These are phyloP conservation scores for Escallonia herrerae DNA, from an alignment of 129 eudicot genomes.

Conservation along the genomic window DNA sequence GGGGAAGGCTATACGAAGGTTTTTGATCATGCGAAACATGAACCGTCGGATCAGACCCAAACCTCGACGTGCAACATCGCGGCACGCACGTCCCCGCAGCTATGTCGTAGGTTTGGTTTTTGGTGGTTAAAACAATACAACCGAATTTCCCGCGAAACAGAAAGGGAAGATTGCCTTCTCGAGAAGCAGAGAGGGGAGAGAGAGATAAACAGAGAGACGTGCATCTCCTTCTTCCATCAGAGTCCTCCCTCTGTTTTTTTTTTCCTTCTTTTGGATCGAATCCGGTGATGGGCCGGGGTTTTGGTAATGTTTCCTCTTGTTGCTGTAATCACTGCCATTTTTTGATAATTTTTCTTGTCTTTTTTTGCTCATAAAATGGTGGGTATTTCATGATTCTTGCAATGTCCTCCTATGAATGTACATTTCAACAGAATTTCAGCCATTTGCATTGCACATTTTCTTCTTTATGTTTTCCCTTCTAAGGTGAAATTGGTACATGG, in stretches of 20 bases:
- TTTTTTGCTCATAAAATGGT: too few relatives aligned
- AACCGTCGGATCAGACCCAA: neutral
- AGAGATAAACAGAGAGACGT: neutral
- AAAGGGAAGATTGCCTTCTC: neutral
- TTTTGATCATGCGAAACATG: neutral
- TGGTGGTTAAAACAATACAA: neutral
- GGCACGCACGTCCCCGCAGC: conserved; percentile 20
- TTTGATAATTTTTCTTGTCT: too few relatives aligned
- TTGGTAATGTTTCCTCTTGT: neutral
- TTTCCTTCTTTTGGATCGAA: neutral
- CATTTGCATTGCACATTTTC: neutral
- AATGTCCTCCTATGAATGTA: too few relatives aligned
- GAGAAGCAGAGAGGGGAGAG: neutral
- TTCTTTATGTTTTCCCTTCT: neutral
- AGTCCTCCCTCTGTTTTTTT: neutral
- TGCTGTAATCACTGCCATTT: neutral
- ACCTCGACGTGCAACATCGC: conserved; percentile 25
- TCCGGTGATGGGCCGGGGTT: neutral
- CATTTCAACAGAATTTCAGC: neutral
- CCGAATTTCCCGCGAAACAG: neutral
- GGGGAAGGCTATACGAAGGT: too few relatives aligned
- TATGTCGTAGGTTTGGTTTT: neutral
- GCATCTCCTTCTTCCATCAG: neutral
- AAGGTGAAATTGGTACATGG: neutral
- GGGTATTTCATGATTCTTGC: too few relatives aligned